Conservation (phyloP, 73 alveolate genomes). For the Blepharisma japonicum region DNA sequence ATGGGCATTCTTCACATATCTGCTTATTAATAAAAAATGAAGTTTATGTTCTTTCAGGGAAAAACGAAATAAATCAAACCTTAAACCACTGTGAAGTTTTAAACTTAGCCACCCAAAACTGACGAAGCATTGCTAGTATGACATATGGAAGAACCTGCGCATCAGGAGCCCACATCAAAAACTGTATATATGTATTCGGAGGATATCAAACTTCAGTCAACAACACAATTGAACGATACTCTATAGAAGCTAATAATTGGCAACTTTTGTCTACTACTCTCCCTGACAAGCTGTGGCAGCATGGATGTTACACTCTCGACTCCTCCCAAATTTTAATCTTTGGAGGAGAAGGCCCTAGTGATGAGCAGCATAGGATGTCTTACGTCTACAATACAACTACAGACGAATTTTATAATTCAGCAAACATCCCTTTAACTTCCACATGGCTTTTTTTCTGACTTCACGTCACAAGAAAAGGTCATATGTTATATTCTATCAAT, state of each 20-base stretch:
- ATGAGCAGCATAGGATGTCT: background rate
- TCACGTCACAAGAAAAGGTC: too few species aligned
- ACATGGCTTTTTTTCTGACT: too few species aligned
- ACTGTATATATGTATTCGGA: constrained; percentile 9
- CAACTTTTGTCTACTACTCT: background rate
- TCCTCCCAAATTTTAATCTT: background rate
- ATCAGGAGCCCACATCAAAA: background rate
- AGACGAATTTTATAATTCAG: background rate
- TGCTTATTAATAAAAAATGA: background rate
- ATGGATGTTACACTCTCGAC: background rate
- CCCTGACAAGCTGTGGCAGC: constrained; percentile 14
- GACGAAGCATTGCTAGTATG: constrained; percentile 6
- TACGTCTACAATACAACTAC: background rate
- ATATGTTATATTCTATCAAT: too few species aligned
- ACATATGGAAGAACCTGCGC: constrained; percentile 11
- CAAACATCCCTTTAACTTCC: background rate
- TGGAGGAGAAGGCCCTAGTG: background rate
- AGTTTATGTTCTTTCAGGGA: constrained; percentile 27
- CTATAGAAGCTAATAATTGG: background rate
- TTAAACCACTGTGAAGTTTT: constrained; percentile 13
- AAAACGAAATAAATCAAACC: constrained; percentile 10
- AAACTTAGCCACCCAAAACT: background rate
- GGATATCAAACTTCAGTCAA: background rate
- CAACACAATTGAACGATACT: background rate
- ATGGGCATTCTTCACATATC: constrained; percentile 28